Evolutionary conservation across 139 green algal genomes (phyloP).

Genomic region (Micractinium sp.): DNA sequence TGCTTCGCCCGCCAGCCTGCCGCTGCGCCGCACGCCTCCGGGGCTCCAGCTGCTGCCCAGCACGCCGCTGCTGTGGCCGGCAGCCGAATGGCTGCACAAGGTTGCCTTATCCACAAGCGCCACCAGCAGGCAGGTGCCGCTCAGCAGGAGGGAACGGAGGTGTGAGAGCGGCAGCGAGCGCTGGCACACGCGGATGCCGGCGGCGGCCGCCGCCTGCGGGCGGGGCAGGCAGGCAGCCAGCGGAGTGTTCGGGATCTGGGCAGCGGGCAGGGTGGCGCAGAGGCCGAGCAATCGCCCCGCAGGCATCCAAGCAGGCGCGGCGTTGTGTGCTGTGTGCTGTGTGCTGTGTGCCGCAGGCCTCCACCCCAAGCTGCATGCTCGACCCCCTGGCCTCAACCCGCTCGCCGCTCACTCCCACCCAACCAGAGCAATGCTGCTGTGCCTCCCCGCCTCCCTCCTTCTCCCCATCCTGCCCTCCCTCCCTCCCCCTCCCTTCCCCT

Average conservation of each 20-base stretch:
- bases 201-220: constrained; percentile 35
- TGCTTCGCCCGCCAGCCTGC: neutral
- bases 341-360: no score
- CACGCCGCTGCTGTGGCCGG: neutral
- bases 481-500: no score
- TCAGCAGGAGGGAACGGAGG: constrained; percentile 51
- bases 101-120: constrained; percentile 86
- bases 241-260: neutral
- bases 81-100: constrained; percentile 45
- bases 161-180: constrained; percentile 51
- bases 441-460: no score
- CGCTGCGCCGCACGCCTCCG: constrained; percentile 13
- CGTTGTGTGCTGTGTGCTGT: no score
- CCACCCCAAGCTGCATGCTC: neutral
- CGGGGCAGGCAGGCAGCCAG: neutral
- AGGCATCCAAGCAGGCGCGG: neutral
- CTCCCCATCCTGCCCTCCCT: no score
- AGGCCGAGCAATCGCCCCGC: neutral
- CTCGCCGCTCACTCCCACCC: no score
- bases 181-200: constrained; percentile 66
- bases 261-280: neutral
- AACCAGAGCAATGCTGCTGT: no score
- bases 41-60: constrained; percentile 1
- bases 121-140: constrained; percentile 71
- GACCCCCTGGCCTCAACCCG: no score